Evolutionary conservation across 75 land plant species (phyloP).

Genomic region (Sequoiadendron giganteum): DNA sequence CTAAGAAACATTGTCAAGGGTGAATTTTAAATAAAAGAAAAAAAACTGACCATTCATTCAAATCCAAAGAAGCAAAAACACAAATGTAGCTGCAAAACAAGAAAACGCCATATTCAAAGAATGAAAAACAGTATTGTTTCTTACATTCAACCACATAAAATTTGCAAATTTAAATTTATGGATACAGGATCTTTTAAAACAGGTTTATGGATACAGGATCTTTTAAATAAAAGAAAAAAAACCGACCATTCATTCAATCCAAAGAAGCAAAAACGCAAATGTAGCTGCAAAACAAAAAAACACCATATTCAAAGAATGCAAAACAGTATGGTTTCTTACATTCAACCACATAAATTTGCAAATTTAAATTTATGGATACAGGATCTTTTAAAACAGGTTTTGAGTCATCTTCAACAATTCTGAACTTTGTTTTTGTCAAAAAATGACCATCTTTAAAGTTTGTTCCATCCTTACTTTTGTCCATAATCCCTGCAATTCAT

Average conservation of each 20-base stretch:
- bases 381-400: slow-evolving; percentile 6
- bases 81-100: neutral
- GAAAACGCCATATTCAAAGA: neutral
- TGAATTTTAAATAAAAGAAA: neutral
- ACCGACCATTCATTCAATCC: neutral
- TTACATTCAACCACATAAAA: neutral
- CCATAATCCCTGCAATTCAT: slow-evolving; percentile 5
- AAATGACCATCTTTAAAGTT: neutral
- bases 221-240: too few species aligned
- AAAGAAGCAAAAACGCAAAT: neutral
- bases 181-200: slow-evolving; percentile 4
- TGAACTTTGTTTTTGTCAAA: neutral
- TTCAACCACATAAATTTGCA: neutral
- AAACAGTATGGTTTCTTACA: neutral
- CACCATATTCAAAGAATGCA: neutral
- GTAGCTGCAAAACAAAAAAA: neutral
- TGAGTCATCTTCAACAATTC: slow-evolving; percentile 6
- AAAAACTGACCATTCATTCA: neutral
- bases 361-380: neutral
- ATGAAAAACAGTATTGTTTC: neutral
- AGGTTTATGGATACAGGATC: too few species aligned
- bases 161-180: neutral
- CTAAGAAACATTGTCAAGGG: neutral
- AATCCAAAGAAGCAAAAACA: neutral
- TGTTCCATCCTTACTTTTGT: neutral